Evolutionary conservation across 805 yeast species (phyloP), one percentile per base, ranked within the genome.

Genomic region (Starmerella powellii): DNA sequence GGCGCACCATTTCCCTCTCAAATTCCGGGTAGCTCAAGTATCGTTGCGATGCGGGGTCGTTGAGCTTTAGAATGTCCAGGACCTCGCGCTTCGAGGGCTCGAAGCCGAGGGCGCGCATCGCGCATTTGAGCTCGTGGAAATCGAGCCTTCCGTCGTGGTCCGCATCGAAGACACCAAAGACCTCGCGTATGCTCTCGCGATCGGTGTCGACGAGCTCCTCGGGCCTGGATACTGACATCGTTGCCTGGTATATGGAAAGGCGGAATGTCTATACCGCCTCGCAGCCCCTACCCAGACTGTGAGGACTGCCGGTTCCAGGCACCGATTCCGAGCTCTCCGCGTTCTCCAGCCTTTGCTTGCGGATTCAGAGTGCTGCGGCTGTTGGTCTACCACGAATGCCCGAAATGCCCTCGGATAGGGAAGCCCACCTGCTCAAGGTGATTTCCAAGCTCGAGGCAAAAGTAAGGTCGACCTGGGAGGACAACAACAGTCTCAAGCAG

Each of bases 41-140:
- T 19, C 53, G 44, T 29, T 40, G 33, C 20, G 36, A 27, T 2
- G 15, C 38, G 8, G 81, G 72, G 57, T 85, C 96, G 55, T 78
- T 80, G 48, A 82, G 88, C 42, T 76, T 80, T 36, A 91, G 75
- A 10, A 87, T 72, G 42, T 80, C 78, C 47, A 87, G 67, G 8
- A 88, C 84, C 50, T 85, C 88, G 41, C 78, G 66, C 58, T 88
- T 88, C 30, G 76, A 62, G 53, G 81, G 67, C 35, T 87, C 95
- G 56, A 91, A 91, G 1, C 98, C 98, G 31, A 91, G 67, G 0
- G 98, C 98, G 41, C 94, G 66, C 66, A 91, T 75, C 0, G 98
- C 96, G 16, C 86, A 95, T 62, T 85, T 87, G 50, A 85, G 67
- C 55, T 88, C 97, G 56, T 91, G 97, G 60, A 82, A 88, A 55